These are phyloP conservation scores for Pisolithus tinctorius DNA, from an alignment of 768 basidiomycete genomes.

Conservation along the genomic window DNA sequence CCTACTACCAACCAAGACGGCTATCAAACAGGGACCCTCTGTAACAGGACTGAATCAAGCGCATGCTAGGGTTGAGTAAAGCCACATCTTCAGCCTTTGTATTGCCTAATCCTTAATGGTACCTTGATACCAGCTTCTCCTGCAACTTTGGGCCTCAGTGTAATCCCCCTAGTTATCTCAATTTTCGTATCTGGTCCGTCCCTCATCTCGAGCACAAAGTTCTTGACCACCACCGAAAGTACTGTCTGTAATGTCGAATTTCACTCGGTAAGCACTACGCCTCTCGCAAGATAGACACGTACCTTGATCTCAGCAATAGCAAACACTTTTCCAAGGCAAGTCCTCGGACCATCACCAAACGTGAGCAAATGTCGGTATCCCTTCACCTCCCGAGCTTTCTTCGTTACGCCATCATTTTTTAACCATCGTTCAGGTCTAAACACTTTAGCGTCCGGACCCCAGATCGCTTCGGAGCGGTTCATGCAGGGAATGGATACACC, in stretches of 20 bases:
- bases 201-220: constrained; percentile 28
- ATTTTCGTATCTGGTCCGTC: constrained; percentile 29
- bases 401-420: constrained; percentile 9
- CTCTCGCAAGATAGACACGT: constrained; percentile 7
- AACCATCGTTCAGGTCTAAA: constrained; percentile 20
- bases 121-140: constrained; percentile 19
- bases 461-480: constrained; percentile 45
- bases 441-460: constrained; percentile 45
- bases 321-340: constrained; percentile 22
- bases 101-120: constrained; percentile 15
- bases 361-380: constrained; percentile 22
- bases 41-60: too few species aligned
- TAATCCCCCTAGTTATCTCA: constrained; percentile 2
- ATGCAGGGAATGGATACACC: constrained; percentile 35
- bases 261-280: background rate
- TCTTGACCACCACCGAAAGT: constrained; percentile 31
- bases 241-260: constrained; percentile 26
- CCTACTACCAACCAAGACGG: too few species aligned
- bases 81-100: constrained; percentile 3
- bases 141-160: constrained; percentile 6
- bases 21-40: too few species aligned
- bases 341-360: constrained; percentile 25
- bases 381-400: constrained; percentile 15
- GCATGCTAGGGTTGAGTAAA: too few species aligned
- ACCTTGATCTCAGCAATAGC: constrained; percentile 25